A percentile compares a stretch with the other conserved stretches of the same genome.
phyloP scores from a whole-genome alignment of 257 asterid species.

The Penstemon barbatus region DNA sequence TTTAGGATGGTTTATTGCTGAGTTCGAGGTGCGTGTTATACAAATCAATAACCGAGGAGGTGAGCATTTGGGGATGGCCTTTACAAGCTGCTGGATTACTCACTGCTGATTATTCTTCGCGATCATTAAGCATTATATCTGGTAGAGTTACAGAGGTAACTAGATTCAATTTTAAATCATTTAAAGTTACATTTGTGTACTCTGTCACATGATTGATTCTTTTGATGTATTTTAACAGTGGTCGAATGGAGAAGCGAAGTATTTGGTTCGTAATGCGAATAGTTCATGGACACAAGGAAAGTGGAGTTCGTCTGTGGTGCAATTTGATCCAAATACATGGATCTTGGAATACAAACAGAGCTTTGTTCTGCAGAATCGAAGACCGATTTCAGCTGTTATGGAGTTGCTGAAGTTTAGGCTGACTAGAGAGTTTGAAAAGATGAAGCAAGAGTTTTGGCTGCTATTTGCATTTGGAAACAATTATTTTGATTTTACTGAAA shows the following conservation, averaged over 20 bases:
- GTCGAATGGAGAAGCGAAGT: slow-evolving; percentile 48
- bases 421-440: slow-evolving; percentile 40
- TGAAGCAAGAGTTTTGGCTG: slow-evolving; percentile 52
- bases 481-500: slow-evolving; percentile 25
- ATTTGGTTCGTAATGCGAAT: slow-evolving; percentile 36
- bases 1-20: slow-evolving; percentile 69
- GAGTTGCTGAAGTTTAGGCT: slow-evolving; percentile 55
- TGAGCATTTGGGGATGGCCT: slow-evolving; percentile 97
- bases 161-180: not conserved
- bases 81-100: slow-evolving; percentile 82
- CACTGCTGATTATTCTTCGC: slow-evolving; percentile 51
- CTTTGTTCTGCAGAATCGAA: slow-evolving; percentile 46
- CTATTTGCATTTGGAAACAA: slow-evolving; percentile 35
- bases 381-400: slow-evolving; percentile 46
- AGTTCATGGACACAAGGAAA: slow-evolving; percentile 67
- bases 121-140: slow-evolving; percentile 59
- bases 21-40: slow-evolving; percentile 56
- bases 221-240: slow-evolving; percentile 46
- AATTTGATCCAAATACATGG: slow-evolving; percentile 84
- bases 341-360: slow-evolving; percentile 63
- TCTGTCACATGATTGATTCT: not conserved
- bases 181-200: not conserved
- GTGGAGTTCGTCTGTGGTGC: slow-evolving; percentile 77
- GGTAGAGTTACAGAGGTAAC: slow-evolving; percentile 78
- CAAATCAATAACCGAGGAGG: slow-evolving; percentile 59